phyloP scores from a whole-genome alignment of 352 stramenopile genomes.

The Globisporangium abappressorium region DNA sequence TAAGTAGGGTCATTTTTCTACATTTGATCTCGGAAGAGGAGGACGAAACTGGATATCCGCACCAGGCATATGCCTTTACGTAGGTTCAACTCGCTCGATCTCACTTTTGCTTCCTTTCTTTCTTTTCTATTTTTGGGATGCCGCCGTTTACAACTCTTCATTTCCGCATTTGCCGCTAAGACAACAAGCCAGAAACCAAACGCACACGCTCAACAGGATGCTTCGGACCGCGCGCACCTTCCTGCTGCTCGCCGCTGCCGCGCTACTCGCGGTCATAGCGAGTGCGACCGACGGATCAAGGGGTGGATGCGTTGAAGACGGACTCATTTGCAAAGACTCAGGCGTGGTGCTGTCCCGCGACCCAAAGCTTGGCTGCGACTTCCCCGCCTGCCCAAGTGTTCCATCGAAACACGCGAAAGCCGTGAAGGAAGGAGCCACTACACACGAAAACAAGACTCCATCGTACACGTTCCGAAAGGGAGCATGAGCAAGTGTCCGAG shows the following conservation, averaged over 20 bases:
- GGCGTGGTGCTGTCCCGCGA: constrained; percentile 14
- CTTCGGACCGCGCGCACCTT: not conserved
- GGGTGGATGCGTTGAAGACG: constrained; percentile 27
- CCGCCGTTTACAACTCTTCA: not conserved
- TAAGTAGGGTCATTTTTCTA: not conserved
- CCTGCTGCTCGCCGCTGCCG: constrained; percentile 21
- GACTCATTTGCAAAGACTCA: constrained; percentile 11
- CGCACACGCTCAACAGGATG: not conserved
- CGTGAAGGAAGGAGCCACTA: not conserved
- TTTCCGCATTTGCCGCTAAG: not conserved
- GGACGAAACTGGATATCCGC: not conserved
- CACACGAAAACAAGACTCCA: not conserved
- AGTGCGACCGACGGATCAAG: constrained; percentile 23
- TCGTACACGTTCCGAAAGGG: not conserved
- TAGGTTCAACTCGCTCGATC: not conserved
- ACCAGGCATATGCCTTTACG: not conserved
- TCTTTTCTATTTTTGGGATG: not conserved
- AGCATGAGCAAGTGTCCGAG: not conserved
- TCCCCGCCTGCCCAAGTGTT: constrained; percentile 5
- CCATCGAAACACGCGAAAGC: not conserved
- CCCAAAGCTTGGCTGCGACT: constrained; percentile 16
- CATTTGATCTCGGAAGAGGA: not conserved
- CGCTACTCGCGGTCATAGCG: constrained; percentile 2
- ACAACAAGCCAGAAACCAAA: not conserved
- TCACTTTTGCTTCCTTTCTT: not conserved